Base-by-base conservation (phyloP, 2,329 filamentous ascomycete species). In the Lecanoromycetidae sp. region DNA sequence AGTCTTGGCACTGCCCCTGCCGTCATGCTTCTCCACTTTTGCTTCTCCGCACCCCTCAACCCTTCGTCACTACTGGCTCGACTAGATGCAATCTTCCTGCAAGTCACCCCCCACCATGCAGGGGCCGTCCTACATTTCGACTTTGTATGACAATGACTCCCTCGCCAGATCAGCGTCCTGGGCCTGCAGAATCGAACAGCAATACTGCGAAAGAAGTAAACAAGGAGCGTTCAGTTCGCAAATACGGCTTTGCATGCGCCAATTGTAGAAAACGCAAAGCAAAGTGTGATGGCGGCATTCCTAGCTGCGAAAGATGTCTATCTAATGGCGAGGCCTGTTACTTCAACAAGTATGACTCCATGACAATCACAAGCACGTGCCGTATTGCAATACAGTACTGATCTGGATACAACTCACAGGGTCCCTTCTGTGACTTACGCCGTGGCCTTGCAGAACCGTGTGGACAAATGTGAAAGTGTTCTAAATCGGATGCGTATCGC, bases 251-350 rank as follows among this genome's bases (percentile, higher is more conserved):
- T 17, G 41, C 22, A 10, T 46, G 43, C 34, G 25, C 17, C 10
- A 39, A 35, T 29, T 46, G 34, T 13, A 15, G 43, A 12, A 34
- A 38, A n/a, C 43, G 43, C n/a, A 46, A 46, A 27, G 25, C 30
- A 20, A 46, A 29, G 39, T 46, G 43, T 32, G 43, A 46, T 38
- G 43, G 43, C 12, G 34, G 43, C 5, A 41, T 38, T 8, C 43
- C 43, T n/a, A 29, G 30, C 9, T 40, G 43, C 22, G 32, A 34
- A 13, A 17, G 25, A 15, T 46, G 43, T 29, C 9, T 37, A 7
- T 27, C 43, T 19, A 46, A 17, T 17, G 29, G 30, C n/a, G 23
- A 29, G 23, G 15, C 19, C 13, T 46, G 43, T 29, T 37, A 46
- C 23, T 46, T 41, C 38, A 41, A 41, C 38, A 41, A 41, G 38